These are phyloP conservation scores for Reutealis trisperma DNA, from an alignment of 345 rosid species.

Conservation along the genomic window DNA sequence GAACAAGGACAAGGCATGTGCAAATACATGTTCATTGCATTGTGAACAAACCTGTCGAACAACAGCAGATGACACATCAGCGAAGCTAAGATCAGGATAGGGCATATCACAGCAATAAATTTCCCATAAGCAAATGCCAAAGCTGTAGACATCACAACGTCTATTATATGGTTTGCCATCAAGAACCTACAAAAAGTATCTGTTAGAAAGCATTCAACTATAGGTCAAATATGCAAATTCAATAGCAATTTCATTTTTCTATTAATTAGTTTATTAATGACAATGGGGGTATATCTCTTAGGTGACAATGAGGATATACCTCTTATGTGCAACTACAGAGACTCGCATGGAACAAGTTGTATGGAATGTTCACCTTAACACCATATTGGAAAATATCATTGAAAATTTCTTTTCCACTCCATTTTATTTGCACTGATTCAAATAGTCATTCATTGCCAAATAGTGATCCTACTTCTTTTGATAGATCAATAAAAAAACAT, in stretches of 20 bases:
- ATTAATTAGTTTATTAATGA: not conserved
- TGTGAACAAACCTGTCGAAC: conserved; percentile 68
- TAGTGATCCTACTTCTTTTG: not conserved
- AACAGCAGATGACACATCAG: conserved; percentile 76
- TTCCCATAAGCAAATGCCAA: conserved; percentile 97
- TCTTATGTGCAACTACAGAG: not conserved
- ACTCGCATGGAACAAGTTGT: not conserved
- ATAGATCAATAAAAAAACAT: not conserved
- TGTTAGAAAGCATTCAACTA: conserved; percentile 4
- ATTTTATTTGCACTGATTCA: not conserved
- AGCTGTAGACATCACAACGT: conserved; percentile 94
- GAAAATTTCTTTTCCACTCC: not conserved
- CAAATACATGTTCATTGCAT: not conserved
- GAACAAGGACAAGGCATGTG: not conserved
- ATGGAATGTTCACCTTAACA: not conserved
- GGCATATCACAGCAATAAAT: conserved; percentile 97
- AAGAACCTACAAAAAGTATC: conserved; percentile 54
- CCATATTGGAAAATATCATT: too few relatives aligned
- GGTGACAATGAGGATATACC: not conserved
- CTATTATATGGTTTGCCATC: conserved; percentile 92
- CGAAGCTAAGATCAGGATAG: conserved; percentile 80
- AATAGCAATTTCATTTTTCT: not conserved
- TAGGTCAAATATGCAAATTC: not conserved
- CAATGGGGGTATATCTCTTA: not conserved
- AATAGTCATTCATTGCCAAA: not conserved